A percentile compares a stretch with the other conserved stretches of the same genome.
These are phyloP conservation scores for Cystobasidium pallidum DNA, from an alignment of 1,284 basidiomycete genomes.

Conservation along the genomic window DNA sequence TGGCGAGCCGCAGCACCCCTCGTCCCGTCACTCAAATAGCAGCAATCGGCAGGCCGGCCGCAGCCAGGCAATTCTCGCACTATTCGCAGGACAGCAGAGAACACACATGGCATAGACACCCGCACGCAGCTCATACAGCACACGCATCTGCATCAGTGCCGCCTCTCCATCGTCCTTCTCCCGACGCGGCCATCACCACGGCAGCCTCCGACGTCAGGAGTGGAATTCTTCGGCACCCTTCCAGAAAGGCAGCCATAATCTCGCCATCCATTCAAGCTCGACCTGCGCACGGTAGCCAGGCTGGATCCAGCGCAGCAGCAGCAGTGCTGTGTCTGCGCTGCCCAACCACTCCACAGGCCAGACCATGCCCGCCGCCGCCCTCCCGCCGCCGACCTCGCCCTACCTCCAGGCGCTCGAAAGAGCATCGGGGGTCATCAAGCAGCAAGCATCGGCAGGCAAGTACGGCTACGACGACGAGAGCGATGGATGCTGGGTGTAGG, in stretches of 20 bases:
- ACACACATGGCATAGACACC: too few species aligned
- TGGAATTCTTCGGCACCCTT: conserved; percentile 9
- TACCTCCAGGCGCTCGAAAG: conserved; percentile 37
- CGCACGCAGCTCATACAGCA: too few species aligned
- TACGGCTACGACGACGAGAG: conserved; percentile 10
- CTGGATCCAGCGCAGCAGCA: not conserved
- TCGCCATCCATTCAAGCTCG: not conserved
- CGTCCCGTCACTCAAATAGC: too few species aligned
- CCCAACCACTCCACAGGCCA: not conserved
- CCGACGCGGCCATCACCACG: too few species aligned
- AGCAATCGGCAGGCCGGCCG: too few species aligned
- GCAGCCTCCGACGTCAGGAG: not conserved
- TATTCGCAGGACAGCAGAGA: too few species aligned
- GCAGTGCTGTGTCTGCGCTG: not conserved
- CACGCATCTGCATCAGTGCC: too few species aligned
- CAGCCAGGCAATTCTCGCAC: too few species aligned
- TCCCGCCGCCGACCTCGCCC: conserved; percentile 30
- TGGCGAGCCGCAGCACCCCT: too few species aligned
- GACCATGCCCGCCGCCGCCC: conserved; percentile 15
- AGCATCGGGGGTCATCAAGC: conserved; percentile 14
- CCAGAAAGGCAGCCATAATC: too few species aligned
- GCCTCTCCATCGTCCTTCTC: too few species aligned
- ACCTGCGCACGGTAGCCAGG: too few species aligned
- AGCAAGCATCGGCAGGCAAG: conserved; percentile 17
- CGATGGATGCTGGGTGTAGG: conserved; percentile 35